A percentile compares a stretch with the other conserved stretches of the same genome.
These are phyloP conservation scores for Neltuma alba DNA, from an alignment of 306 rosid species.

Conservation along the genomic window DNA sequence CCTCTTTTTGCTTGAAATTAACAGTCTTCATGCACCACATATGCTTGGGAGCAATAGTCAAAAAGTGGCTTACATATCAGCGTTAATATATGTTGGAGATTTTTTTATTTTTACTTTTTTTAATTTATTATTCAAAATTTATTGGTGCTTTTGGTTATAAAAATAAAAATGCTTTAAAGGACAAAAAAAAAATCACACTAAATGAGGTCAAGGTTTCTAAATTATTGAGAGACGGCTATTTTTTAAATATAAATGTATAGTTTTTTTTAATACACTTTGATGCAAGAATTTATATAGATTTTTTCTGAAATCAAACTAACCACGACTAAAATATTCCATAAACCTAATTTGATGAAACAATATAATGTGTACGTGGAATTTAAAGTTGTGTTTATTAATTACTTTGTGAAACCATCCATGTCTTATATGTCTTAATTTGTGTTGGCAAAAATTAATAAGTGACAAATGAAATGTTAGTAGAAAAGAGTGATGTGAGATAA, in stretches of 20 bases:
- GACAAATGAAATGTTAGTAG: background rate
- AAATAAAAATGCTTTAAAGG: background rate
- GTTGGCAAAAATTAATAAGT: background rate
- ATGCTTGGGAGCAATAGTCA: slow-evolving; percentile 57
- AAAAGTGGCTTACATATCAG: slow-evolving; percentile 37
- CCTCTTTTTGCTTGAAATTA: slow-evolving; percentile 70
- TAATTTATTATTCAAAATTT: slow-evolving; percentile 22
- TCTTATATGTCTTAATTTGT: background rate
- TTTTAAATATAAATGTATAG: too few species aligned
- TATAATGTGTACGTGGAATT: background rate
- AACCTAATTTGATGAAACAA: background rate
- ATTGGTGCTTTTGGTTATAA: background rate
- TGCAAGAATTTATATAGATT: background rate
- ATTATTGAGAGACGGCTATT: background rate
- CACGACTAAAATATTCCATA: background rate
- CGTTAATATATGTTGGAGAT: slow-evolving; percentile 36
- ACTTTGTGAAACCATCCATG: background rate
- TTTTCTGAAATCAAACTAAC: background rate
- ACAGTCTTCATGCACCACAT: slow-evolving; percentile 64
- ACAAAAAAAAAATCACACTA: background rate
- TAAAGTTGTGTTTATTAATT: background rate
- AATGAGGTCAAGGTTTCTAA: background rate
- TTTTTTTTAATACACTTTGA: background rate
- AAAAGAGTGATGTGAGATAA: background rate
- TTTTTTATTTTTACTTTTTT: slow-evolving; percentile 14